Evolutionary conservation across 1,284 basidiomycete genomes (phyloP).

Genomic region (Ustilago nuda): DNA sequence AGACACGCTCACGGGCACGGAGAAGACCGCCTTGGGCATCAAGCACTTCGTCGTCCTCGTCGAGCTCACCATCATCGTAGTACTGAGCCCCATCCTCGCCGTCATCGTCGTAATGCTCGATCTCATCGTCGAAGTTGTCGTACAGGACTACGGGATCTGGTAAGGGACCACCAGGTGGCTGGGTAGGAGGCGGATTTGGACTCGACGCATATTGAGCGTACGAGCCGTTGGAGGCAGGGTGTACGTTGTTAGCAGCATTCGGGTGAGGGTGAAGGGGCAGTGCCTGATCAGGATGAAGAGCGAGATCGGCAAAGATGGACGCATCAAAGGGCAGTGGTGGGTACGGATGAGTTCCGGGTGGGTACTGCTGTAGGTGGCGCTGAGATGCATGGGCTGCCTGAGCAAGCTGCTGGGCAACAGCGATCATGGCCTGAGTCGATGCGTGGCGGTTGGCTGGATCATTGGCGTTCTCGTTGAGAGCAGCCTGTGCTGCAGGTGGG

Average conservation of each 20-base stretch:
- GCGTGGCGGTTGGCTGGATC: slow-evolving; percentile 61
- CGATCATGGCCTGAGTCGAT: slow-evolving; percentile 68
- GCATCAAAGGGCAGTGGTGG: slow-evolving; percentile 64
- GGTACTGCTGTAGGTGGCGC: slow-evolving; percentile 58
- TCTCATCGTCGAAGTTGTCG: slow-evolving; percentile 64
- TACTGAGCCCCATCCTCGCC: slow-evolving; percentile 63
- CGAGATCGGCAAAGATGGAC: slow-evolving; percentile 65
- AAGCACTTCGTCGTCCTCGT: slow-evolving; percentile 50
- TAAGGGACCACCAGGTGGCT: slow-evolving; percentile 58
- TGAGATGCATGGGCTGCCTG: slow-evolving; percentile 67
- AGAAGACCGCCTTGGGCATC: slow-evolving; percentile 42
- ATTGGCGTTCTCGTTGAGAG: slow-evolving; percentile 51
- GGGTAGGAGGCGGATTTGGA: slow-evolving; percentile 58
- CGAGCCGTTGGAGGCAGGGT: slow-evolving; percentile 35
- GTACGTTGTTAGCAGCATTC: slow-evolving; percentile 43
- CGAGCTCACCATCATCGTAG: slow-evolving; percentile 64
- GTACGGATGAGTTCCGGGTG: slow-evolving; percentile 57
- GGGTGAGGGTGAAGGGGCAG: slow-evolving; percentile 60
- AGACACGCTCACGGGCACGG: slow-evolving; percentile 39
- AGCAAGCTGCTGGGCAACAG: slow-evolving; percentile 68
- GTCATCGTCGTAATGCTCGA: slow-evolving; percentile 59
- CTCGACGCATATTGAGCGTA: slow-evolving; percentile 53
- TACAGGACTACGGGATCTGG: slow-evolving; percentile 64
- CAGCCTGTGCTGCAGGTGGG: slow-evolving; percentile 53
- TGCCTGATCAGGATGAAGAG: slow-evolving; percentile 58